Evolutionary conservation across 495 filamentous ascomycete species (phyloP).

Genomic region (Trypethelium eluteriae): DNA sequence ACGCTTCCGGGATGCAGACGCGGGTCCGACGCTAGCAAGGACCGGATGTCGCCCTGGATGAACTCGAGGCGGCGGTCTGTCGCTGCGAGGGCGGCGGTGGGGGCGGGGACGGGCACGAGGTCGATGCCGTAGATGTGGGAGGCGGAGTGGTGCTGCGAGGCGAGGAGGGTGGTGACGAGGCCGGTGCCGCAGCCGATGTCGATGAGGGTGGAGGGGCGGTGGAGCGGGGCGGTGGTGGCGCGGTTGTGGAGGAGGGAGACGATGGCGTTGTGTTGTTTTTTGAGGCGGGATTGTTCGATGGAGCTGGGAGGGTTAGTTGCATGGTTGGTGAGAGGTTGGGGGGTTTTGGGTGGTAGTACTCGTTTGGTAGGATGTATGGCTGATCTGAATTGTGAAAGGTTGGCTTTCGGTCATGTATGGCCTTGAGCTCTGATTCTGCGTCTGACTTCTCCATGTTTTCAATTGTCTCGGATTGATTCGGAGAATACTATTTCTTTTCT

Average conservation of each 20-base stretch:
- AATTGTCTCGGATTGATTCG: too few relatives aligned
- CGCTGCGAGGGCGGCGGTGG: conserved; percentile 27
- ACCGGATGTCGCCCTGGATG: conserved; percentile 24
- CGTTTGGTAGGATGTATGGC: background rate
- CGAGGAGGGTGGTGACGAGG: conserved; percentile 6
- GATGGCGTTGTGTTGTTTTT: background rate
- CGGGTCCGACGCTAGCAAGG: background rate
- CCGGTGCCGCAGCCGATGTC: conserved; percentile 22
- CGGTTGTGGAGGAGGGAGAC: background rate
- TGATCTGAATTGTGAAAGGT: background rate
- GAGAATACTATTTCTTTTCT: too few relatives aligned
- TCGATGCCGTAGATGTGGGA: conserved; percentile 14
- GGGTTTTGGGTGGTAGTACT: background rate
- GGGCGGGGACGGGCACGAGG: conserved; percentile 2
- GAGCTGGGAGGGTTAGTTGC: background rate
- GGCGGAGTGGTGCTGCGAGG: conserved; percentile 4
- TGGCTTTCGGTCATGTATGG: background rate
- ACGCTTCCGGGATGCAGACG: background rate
- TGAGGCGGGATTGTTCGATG: background rate
- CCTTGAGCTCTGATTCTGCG: too few relatives aligned
- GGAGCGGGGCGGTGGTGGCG: background rate
- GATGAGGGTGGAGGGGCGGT: background rate
- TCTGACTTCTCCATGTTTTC: too few relatives aligned
- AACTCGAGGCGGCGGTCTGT: conserved; percentile 29
- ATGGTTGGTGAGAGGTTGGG: background rate